These are phyloP conservation scores for Malbranchea zuffiana DNA, from an alignment of 2,329 filamentous ascomycete species.

Conservation along the genomic window DNA sequence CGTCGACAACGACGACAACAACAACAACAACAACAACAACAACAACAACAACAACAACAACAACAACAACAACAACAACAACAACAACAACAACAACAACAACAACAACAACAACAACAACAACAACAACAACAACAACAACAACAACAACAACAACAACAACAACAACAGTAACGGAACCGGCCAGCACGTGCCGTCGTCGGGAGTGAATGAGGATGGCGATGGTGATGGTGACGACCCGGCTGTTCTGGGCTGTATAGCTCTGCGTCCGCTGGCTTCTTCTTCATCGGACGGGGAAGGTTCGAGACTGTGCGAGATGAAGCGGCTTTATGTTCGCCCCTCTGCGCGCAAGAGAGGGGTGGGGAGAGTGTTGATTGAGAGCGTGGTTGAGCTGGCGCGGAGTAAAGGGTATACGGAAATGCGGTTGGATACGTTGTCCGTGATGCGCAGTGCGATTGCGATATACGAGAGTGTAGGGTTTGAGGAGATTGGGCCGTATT, in stretches of 20 bases:
- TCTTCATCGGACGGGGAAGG: constrained; percentile 14
- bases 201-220: no score
- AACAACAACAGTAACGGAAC: no score
- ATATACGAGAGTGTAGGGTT: constrained; percentile 45
- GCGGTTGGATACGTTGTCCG: constrained; percentile 45
- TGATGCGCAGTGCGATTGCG: constrained; percentile 41
- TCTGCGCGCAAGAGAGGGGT: constrained; percentile 40
- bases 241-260: constrained; percentile 40
- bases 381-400: constrained; percentile 36
- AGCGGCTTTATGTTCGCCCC: constrained; percentile 45
- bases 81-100: no score
- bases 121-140: no score
- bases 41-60: neutral
- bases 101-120: no score
- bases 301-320: constrained; percentile 43
- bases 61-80: neutral
- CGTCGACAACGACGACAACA: constrained; percentile 11
- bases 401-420: constrained; percentile 42
- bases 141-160: no score
- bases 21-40: constrained; percentile 9
- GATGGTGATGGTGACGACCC: neutral
- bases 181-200: no score
- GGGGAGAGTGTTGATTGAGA: constrained; percentile 39
- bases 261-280: constrained; percentile 30
- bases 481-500: constrained; percentile 42